These are phyloP conservation scores for Plasmodium vivax DNA, from an alignment of 169 alveolate species.

Conservation along the genomic window DNA sequence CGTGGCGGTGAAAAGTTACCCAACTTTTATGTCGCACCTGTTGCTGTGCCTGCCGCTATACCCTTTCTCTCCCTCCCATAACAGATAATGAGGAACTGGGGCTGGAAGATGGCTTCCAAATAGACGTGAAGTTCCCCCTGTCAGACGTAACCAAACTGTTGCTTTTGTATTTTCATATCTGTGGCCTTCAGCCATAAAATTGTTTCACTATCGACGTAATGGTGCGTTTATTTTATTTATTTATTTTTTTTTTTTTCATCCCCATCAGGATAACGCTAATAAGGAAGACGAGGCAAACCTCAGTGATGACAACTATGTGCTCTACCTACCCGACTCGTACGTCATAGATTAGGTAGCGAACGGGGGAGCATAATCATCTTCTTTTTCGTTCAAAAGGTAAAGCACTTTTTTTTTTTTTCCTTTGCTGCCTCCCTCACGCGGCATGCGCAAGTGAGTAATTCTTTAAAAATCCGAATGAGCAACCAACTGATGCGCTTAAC, in stretches of 20 bases:
- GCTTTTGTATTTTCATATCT: not conserved
- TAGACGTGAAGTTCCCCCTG: constrained; percentile 64
- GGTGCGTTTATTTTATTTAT: not conserved
- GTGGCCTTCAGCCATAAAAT: not conserved
- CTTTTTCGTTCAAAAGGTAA: not conserved
- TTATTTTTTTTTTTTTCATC: not conserved
- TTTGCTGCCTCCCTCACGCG: not conserved
- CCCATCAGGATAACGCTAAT: constrained; percentile 7
- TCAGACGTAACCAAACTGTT: constrained; percentile 11
- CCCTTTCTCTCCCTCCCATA: not conserved
- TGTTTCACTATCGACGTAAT: not conserved
- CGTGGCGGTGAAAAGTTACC: not conserved
- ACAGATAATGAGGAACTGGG: constrained; percentile 58
- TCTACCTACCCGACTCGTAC: constrained; percentile 65
- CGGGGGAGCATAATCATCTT: not conserved
- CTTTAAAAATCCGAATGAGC: not conserved
- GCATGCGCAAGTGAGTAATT: not conserved
- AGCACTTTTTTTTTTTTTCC: not conserved
- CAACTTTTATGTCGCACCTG: not conserved
- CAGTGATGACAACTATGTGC: constrained; percentile 46
- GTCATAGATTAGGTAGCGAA: constrained; percentile 27
- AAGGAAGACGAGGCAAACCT: constrained; percentile 9
- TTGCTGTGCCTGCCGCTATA: not conserved
- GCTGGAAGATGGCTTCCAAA: constrained; percentile 63
- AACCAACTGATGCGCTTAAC: not conserved